A percentile compares a stretch with the other conserved stretches of the same genome.
These are phyloP conservation scores for Plantago major DNA, from an alignment of 257 asterid genomes.

Conservation along the genomic window DNA sequence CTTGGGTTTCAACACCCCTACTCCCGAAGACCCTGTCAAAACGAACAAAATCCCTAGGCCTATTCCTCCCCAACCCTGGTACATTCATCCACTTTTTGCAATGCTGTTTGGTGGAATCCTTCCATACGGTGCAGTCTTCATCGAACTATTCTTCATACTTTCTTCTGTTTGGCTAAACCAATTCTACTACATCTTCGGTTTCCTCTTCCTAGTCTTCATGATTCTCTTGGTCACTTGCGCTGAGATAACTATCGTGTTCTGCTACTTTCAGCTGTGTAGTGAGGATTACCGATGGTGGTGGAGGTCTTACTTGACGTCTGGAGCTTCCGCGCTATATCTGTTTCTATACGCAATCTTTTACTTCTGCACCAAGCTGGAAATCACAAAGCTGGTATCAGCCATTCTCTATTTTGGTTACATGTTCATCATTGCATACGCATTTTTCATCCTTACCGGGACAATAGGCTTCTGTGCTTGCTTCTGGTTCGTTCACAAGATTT, in stretches of 20 bases:
- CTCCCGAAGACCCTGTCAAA: constrained; percentile 28
- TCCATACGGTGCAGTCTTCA: constrained; percentile 51
- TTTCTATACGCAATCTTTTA: constrained; percentile 39
- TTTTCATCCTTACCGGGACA: constrained; percentile 47
- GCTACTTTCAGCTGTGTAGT: constrained; percentile 49
- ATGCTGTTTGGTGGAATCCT: constrained; percentile 45
- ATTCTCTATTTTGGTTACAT: constrained; percentile 50
- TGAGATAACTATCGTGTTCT: constrained; percentile 39
- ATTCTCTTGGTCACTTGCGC: constrained; percentile 48
- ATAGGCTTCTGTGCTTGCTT: constrained; percentile 50
- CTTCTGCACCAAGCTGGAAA: constrained; percentile 44
- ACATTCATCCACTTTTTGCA: constrained; percentile 36
- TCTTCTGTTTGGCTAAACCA: constrained; percentile 56
- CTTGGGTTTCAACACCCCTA: constrained; percentile 30
- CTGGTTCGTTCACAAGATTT: constrained; percentile 46
- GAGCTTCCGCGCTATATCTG: constrained; percentile 48
- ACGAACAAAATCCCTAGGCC: constrained; percentile 50
- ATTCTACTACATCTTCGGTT: constrained; percentile 54
- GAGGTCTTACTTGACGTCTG: constrained; percentile 43
- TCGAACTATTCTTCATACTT: constrained; percentile 47
- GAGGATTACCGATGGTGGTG: constrained; percentile 64
- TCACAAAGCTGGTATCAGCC: constrained; percentile 42
- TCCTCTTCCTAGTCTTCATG: constrained; percentile 40
- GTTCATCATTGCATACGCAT: constrained; percentile 38
- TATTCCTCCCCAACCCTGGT: constrained; percentile 51